Evolutionary conservation across 371 early-diverging fungal genomes (phyloP).

Genomic region (Mortierella sp.): DNA sequence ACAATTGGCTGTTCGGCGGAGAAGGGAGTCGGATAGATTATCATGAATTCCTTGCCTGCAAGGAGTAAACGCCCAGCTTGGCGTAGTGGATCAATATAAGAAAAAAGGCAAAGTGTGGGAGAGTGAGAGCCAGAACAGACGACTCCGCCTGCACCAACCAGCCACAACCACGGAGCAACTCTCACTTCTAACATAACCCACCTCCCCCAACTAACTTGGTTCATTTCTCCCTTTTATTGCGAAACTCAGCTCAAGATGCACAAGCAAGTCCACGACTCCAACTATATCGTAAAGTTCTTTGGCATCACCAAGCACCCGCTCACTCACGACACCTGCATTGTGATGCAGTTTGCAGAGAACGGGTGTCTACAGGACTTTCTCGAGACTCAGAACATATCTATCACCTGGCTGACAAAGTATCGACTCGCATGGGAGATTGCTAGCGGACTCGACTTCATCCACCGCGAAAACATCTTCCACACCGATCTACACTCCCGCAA

Average conservation of each 20-base stretch:
- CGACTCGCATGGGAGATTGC: constrained; percentile 53
- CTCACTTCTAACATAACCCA: background rate
- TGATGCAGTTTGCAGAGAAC: constrained; percentile 58
- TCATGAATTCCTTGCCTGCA: background rate
- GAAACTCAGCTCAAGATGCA: constrained; percentile 47
- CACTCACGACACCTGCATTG: constrained; percentile 56
- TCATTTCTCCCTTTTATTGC: background rate
- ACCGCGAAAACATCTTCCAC: constrained; percentile 93
- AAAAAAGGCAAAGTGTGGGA: too few species aligned
- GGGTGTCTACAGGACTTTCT: constrained; percentile 57
- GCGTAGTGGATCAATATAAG: constrained; percentile 5
- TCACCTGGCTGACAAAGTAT: constrained; percentile 53
- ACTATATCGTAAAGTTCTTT: constrained; percentile 57
- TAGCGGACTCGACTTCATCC: constrained; percentile 62
- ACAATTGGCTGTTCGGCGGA: background rate
- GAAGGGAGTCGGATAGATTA: background rate
- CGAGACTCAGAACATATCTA: constrained; percentile 53
- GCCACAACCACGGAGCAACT: constrained; percentile 11
- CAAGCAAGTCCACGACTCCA: constrained; percentile 56
- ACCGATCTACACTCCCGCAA: constrained; percentile 98
- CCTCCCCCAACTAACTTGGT: background rate
- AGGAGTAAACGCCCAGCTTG: background rate
- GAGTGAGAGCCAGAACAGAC: constrained; percentile 11
- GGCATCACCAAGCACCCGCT: constrained; percentile 56
- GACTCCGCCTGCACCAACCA: constrained; percentile 11